Conservation (phyloP, 1,284 basidiomycete genomes). For the Lentinus polychrous region DNA sequence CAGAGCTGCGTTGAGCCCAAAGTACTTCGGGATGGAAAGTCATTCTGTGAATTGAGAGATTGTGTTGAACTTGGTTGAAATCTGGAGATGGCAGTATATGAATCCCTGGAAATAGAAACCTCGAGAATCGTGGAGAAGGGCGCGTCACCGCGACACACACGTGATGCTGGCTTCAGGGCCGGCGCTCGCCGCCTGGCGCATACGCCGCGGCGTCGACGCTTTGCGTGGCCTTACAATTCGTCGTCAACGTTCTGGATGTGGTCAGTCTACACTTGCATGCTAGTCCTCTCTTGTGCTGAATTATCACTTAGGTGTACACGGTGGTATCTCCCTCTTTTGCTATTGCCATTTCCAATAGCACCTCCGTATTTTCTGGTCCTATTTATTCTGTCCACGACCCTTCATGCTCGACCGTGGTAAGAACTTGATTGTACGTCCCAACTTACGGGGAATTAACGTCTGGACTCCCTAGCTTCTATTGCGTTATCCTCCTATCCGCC, state of each 20-base stretch:
- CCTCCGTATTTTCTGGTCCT: conserved; percentile 69
- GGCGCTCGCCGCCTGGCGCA: not conserved
- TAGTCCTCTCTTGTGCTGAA: too few species aligned
- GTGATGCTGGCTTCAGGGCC: conserved; percentile 10
- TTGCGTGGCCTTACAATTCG: not conserved
- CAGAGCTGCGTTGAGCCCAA: conserved; percentile 87
- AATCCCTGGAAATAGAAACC: conserved; percentile 21
- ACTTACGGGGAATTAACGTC: conserved; percentile 1
- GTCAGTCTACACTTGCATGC: conserved; percentile 8
- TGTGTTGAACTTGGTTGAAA: conserved; percentile 1
- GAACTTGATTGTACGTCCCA: conserved; percentile 14
- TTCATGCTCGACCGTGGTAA: conserved; percentile 77
- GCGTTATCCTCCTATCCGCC: conserved; percentile 69
- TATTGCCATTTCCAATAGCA: conserved; percentile 73
- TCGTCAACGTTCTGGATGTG: conserved; percentile 3
- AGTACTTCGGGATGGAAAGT: conserved; percentile 76
- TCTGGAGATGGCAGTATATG: not conserved
- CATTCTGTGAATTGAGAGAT: conserved; percentile 30
- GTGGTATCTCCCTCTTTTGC: conserved; percentile 72
- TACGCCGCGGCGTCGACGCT: not conserved
- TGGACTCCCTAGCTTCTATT: conserved; percentile 57
- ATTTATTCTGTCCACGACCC: conserved; percentile 64
- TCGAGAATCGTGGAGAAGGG: conserved; percentile 31
- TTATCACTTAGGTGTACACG: conserved; percentile 57
- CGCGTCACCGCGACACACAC: conserved; percentile 6